Percentiles rank a stretch among this genome's conserved stretches.
Evolutionary conservation across 768 basidiomycete genomes (phyloP).

Genomic region (Flagelloscypha sp.): DNA sequence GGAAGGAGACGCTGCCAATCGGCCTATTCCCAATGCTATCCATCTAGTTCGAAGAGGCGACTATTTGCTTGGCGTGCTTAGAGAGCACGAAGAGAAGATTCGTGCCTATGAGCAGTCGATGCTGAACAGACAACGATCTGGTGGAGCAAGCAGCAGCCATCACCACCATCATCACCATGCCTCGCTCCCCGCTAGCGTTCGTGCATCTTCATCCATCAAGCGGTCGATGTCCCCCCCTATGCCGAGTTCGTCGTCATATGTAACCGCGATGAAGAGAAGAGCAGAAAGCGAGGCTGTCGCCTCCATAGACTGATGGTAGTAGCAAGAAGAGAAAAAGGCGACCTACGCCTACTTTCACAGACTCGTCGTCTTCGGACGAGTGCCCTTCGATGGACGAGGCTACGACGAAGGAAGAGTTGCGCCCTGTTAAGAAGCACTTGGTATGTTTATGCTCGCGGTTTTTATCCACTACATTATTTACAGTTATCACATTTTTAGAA

Average conservation of each 20-base stretch:
- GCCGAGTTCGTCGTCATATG: conserved; percentile 55
- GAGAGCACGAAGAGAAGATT: conserved; percentile 86
- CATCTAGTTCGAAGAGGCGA: conserved; percentile 96
- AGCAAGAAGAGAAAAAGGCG: conserved; percentile 78
- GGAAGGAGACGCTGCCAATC: conserved; percentile 71
- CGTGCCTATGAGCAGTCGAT: conserved; percentile 80
- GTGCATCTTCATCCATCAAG: no score
- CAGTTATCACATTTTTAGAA: conserved; percentile 44
- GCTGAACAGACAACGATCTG: conserved; percentile 59
- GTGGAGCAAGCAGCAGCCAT: no score
- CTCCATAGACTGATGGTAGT: conserved; percentile 64
- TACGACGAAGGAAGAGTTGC: conserved; percentile 86
- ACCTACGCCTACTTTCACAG: conserved; percentile 95
- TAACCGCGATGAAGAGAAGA: conserved; percentile 58
- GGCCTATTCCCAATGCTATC: conserved; percentile 94
- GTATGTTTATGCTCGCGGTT: conserved; percentile 34
- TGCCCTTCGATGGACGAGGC: conserved; percentile 95
- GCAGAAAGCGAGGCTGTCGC: conserved; percentile 83
- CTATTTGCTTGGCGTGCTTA: conserved; percentile 76
- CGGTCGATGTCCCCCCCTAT: conserved; percentile 71
- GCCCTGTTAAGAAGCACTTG: conserved; percentile 95
- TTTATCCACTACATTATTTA: conserved; percentile 2
- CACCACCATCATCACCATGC: no score
- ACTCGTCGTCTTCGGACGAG: conserved; percentile 87
- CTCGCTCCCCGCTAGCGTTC: no score